Base-by-base conservation (phyloP, 805 yeast genomes). In the Saitoella complicata region DNA sequence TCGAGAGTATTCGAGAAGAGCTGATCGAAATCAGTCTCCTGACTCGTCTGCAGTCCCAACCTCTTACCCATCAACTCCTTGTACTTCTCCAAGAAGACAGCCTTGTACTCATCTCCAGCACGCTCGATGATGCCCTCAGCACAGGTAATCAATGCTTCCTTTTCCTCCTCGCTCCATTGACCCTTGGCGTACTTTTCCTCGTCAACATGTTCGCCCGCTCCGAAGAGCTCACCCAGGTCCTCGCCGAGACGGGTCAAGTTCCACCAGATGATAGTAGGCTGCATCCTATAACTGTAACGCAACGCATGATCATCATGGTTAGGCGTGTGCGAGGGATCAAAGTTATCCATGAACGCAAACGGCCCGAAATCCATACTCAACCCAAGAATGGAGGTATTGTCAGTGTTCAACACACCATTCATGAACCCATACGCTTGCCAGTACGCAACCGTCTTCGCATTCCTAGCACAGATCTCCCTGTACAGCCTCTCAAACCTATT, bases 371-470 rank as follows among this genome's bases (percentile, higher is more conserved):
- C 98, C 61, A 91, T 73, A 0, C 94, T 74, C 7, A 86, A 65
- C 0, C 98, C 98, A 39, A 80, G 56, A n/a, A 88, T 69, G 0
- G 95, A 83, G 1, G 95, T 84, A 57, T 88, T 88, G 57, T 88
- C 98, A 0, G 97, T 87, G 59, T 88, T 88, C 45, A 91, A 65
- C 4, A 91, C 97, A 9, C 98, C 98, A 56, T 88, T 91, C 52
- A 87, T 60, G 55, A 88, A 87, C 2, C 96, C 97, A 61, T 86
- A 88, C 0, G 80, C 72, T 58, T 88, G 96, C 84, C 94, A 84
- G 51, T 72, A 67, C 1, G 94, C 95, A 1, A 82, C 78, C 11
- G 81, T 71, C 41, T 65, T 60, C 0, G 95, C 94, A 58, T 86
- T 87, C 37, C 84, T 60, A n/a, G 68, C 10, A 31, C 36, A 32